Base-by-base conservation (phyloP, 306 rosid species). In the Alnus rubra region DNA sequence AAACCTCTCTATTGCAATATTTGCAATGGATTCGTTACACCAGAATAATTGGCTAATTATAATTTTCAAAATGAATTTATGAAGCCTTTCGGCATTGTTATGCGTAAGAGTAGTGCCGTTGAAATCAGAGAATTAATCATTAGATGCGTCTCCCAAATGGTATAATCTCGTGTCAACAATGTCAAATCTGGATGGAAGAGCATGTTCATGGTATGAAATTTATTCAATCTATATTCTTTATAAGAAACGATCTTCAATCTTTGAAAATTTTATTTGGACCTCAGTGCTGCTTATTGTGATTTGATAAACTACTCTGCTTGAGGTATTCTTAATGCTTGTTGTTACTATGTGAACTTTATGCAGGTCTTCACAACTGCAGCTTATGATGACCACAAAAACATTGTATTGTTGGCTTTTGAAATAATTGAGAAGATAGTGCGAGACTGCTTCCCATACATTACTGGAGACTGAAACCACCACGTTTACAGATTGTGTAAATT, bases 101-200 rank as follows among this genome's bases (percentile, higher is more conserved):
- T 96, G 99, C 92, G 97, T 47, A 96, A 91, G 86, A 96, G 99
- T 79, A 82, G 86, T 78, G 97, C 99, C 19, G 99, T 96, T 78
- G 99, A 96, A 84, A 96, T 96, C 74, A 91, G 99, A 81, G 99
- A 96, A 82, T 83, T 96, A 71, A 96, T 96, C 71, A 93, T 96
- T 87, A 82, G 99, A 90, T 96, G 99, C 74, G 99, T 96, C 74
- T 96, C 99, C 62, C 99, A 96, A 82, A 96, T 96, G 99, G 98
- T 96, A 75, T 85, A 93, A 78, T 88, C 97, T 51, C 98, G 98
- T 59, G 99, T 96, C 82, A 91, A 89, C 83, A 93, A 93, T 80
- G 99, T 96, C 75, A 96, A 96, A 82, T 96, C 99, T 2, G 99
- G 99, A 89, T 96, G 99, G 99, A 96, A 93, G 93, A 96, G 98